Conservation (phyloP, 352 stramenopile genomes). For the Albugo laibachii region DNA sequence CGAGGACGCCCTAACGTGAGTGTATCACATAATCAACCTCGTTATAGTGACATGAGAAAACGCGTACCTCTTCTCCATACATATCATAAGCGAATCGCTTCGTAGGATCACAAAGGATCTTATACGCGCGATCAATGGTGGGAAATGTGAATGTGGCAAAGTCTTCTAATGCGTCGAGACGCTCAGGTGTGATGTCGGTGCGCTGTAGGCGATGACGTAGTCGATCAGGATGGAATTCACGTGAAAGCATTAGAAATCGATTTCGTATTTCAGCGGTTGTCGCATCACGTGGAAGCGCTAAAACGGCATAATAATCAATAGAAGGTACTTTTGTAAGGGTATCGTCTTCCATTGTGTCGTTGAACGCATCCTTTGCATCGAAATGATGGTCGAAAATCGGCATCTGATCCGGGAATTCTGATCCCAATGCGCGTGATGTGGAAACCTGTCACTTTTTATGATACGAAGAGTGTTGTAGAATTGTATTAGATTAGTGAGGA, state of each 20-base stretch:
- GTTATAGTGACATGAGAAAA: constrained; percentile 2
- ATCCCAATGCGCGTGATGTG: not conserved
- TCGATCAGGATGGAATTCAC: constrained; percentile 72
- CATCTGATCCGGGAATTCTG: not conserved
- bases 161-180: constrained; percentile 20
- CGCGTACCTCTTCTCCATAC: constrained; percentile 37
- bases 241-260: constrained; percentile 45
- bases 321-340: no score
- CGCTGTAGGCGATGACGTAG: constrained; percentile 10
- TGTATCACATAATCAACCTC: constrained; percentile 1
- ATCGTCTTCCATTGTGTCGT: no score
- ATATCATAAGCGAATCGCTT: constrained; percentile 53
- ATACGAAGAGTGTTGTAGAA: no score
- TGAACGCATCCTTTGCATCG: no score
- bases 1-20: constrained; percentile 21
- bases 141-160: constrained; percentile 54
- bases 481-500: no score
- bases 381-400: not conserved
- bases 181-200: constrained; percentile 18
- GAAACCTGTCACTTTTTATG: not conserved
- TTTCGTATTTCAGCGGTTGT: constrained; percentile 38
- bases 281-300: constrained; percentile 39
- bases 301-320: constrained; percentile 61
- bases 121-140: constrained; percentile 62
- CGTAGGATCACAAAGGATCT: constrained; percentile 47